Base-by-base conservation (phyloP, 495 filamentous ascomycete genomes). In the Glonium stellatum region DNA sequence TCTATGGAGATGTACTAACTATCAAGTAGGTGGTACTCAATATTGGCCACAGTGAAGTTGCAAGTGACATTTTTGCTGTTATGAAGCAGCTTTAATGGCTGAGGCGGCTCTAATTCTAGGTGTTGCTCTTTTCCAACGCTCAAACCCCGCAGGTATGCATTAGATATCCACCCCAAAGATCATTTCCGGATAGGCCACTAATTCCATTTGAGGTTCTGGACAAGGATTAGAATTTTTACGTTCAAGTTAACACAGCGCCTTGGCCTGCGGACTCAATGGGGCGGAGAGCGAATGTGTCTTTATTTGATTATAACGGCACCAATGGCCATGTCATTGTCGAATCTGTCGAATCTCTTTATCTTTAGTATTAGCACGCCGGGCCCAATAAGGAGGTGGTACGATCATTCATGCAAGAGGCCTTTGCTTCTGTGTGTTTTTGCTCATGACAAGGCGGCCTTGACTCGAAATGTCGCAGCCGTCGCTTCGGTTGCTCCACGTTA, bases 1-100 rank as follows among this genome's bases (percentile, higher is more conserved):
- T 39, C n/a, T n/a, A n/a, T n/a, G n/a, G n/a, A n/a, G n/a, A n/a
- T 39, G 8, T 39, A 15, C 36, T 39, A 39, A 39, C 36, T 8
- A n/a, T 12, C n/a, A 34, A 18, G 5, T 23, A 54, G 50, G 22
- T 54, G 9, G 71, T 72, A 37, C 36, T 59, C 1, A 73, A 72
- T 55, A 49, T 73, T 27, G 71, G 71, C 11, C 71, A 73, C 47
- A 57, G 47, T 18, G 71, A 71, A 49, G 65, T 58, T 10, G 66
- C 63, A 0, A 65, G 61, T 37, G 71, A 66, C 42, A 53, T 73
- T 4, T 46, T 59, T 3, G 50, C 46, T 9, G 18, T 73, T 9
- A 67, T 73, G 18, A 73, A 72, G 59, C 58, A 1, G 42, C 48
- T 2, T 39, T 73, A 1, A 46, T 58, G 0, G 10, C 64, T 2